These are phyloP conservation scores for Aspergillus tamarii DNA, from an alignment of 2,329 filamentous ascomycete species.

Conservation along the genomic window DNA sequence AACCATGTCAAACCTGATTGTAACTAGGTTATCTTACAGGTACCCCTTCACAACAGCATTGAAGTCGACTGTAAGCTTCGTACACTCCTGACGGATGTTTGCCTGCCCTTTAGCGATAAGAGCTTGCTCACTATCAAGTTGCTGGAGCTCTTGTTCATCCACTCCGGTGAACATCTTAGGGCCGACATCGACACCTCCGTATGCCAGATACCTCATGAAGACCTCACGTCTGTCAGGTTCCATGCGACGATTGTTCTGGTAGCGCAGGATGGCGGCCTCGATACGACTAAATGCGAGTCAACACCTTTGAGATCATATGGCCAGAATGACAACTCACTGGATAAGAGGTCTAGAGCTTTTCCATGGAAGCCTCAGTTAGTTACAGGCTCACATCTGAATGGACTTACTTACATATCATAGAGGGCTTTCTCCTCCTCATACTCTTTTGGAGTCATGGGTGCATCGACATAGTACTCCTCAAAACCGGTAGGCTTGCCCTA, in stretches of 20 bases:
- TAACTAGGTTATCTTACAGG: conserved; percentile 57
- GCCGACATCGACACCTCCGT: conserved; percentile 75
- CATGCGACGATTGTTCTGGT: conserved; percentile 74
- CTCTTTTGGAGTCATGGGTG: conserved; percentile 73
- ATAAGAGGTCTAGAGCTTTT: conserved; percentile 53
- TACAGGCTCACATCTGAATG: background rate
- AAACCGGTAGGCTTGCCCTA: conserved; percentile 65
- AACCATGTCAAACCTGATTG: conserved; percentile 6
- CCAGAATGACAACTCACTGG: conserved; percentile 52
- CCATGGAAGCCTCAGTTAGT: conserved; percentile 17
- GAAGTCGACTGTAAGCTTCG: conserved; percentile 81
- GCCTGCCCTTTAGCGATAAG: conserved; percentile 62
- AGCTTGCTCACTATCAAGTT: conserved; percentile 66
- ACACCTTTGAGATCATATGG: background rate
- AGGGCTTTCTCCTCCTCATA: conserved; percentile 67
- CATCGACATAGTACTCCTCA: conserved; percentile 80
- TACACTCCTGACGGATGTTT: conserved; percentile 53
- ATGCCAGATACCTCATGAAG: conserved; percentile 79
- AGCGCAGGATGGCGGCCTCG: conserved; percentile 82
- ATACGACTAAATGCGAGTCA: conserved; percentile 64
- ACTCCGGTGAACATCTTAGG: conserved; percentile 66
- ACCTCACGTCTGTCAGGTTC: conserved; percentile 63
- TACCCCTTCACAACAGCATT: conserved; percentile 75
- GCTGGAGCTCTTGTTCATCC: conserved; percentile 63
- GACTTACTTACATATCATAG: conserved; percentile 64